Evolutionary conservation across 768 basidiomycete genomes (phyloP), one percentile per base, ranked within the genome.

Genomic region (Porpolomopsis calyptriformis): DNA sequence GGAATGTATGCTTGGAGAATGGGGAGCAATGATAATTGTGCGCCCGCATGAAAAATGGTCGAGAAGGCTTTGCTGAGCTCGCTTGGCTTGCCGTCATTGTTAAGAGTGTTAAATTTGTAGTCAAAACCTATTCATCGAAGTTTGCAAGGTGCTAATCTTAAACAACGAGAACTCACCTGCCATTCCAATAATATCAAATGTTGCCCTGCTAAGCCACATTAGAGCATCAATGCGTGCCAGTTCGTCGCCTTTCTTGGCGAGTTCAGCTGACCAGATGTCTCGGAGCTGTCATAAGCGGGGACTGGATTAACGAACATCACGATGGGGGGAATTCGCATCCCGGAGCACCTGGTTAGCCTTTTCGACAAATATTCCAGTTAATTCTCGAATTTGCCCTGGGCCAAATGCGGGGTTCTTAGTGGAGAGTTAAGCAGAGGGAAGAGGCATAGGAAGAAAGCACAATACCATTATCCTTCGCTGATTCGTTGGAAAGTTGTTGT

Each of bases 371-470:
- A 76, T 73, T 11, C 66, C 66, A 0, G 77, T 77, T 10, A 82
- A 54, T 35, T 73, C 74, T 2, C 79, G 66, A 31, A 82, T 69
- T 52, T 81, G 79, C 1, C 69, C 60, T 2, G 69, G 66, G 1
- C 80, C 78, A 52, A 85, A 85, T 0, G 80, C 80, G 10, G 81
- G 80, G 50, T 82, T 83, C 80, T 74, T n/a, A n/a, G n/a, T n/a
- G 40, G 3, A 25, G 41, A 19, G 7, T 10, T 6, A 23, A 5
- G 23, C 18, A 40, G 5, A 39, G 20, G 24, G 3, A 19, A 37
- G 9, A 6, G n/a, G 40, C 7, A 48, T 26, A 26, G 19, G 18
- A 33, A 19, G 39, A 25, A 23, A 8, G 11, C 14, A 14, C n/a
- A 22, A 36, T 48, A 70, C 72, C 71, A 73, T 71, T 19, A 73